Percentiles rank a stretch among this genome's conserved stretches.
Conservation (phyloP, 768 basidiomycete genomes). For the Boletus bicolor region DNA sequence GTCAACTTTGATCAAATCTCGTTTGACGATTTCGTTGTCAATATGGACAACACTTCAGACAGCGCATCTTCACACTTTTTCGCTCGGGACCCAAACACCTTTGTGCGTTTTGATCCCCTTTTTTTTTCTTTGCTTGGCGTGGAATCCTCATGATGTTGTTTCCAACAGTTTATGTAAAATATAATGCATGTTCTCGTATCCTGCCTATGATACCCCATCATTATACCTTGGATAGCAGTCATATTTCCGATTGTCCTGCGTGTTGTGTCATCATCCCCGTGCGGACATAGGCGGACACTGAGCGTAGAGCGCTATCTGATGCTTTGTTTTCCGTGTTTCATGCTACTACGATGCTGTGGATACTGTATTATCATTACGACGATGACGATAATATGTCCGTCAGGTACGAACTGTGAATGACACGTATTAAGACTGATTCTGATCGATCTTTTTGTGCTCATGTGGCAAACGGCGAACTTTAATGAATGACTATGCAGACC, state of each 20-base stretch:
- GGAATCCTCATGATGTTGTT: slow-evolving; percentile 6
- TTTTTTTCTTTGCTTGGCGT: neutral
- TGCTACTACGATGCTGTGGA: neutral
- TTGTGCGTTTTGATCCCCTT: slow-evolving; percentile 25
- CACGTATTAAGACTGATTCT: neutral
- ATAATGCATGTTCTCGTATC: neutral
- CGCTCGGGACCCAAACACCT: slow-evolving; percentile 32
- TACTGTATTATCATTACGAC: neutral
- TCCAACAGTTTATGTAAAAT: slow-evolving; percentile 24
- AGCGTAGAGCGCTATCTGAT: slow-evolving; percentile 13
- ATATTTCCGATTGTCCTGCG: neutral
- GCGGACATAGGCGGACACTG: slow-evolving; percentile 2
- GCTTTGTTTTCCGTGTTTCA: neutral
- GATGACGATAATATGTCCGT: neutral
- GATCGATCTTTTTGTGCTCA: slow-evolving; percentile 8
- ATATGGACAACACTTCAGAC: slow-evolving; percentile 13
- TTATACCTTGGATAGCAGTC: neutral
- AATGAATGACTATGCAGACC: neutral
- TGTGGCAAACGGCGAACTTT: slow-evolving; percentile 3
- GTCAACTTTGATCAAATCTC: slow-evolving; percentile 27
- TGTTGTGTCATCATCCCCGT: neutral
- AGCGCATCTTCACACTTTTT: slow-evolving; percentile 30
- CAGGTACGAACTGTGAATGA: neutral
- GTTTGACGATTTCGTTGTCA: slow-evolving; percentile 26
- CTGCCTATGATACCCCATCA: neutral